These are phyloP conservation scores for Salix exigua DNA, from an alignment of 345 rosid genomes.

Conservation along the genomic window DNA sequence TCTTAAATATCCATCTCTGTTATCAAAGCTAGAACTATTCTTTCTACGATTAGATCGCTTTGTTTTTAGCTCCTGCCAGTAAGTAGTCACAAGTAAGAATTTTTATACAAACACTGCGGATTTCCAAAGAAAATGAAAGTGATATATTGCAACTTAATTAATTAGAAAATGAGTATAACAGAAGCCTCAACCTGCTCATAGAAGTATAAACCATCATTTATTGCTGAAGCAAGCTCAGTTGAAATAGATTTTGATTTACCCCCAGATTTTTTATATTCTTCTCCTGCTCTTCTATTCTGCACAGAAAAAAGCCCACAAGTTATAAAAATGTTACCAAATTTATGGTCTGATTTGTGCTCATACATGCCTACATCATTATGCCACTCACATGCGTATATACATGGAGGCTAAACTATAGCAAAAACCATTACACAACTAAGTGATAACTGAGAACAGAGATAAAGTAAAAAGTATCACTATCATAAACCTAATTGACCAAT, in stretches of 20 bases:
- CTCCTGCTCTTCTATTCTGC: slow-evolving; percentile 70
- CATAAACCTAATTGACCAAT: neutral
- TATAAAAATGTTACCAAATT: neutral
- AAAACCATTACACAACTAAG: neutral
- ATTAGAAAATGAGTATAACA: neutral
- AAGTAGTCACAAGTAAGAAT: slow-evolving; percentile 7
- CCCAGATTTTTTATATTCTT: slow-evolving; percentile 39
- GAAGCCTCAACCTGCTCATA: slow-evolving; percentile 70
- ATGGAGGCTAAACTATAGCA: neutral
- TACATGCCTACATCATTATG: neutral
- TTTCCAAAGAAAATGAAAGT: neutral
- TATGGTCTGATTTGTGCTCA: neutral
- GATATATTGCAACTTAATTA: slow-evolving; percentile 1
- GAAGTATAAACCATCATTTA: slow-evolving; percentile 89
- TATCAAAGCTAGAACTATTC: slow-evolving; percentile 46
- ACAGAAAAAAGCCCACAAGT: slow-evolving; percentile 22
- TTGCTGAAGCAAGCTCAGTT: slow-evolving; percentile 74
- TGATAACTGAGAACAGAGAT: neutral
- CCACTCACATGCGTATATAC: neutral
- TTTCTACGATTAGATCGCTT: slow-evolving; percentile 51
- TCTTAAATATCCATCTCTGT: slow-evolving; percentile 53
- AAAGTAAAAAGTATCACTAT: neutral
- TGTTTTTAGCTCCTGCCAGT: slow-evolving; percentile 67
- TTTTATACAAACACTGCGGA: neutral
- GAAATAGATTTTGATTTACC: slow-evolving; percentile 54